Percentiles rank a stretch among this genome's conserved stretches.
Evolutionary conservation across 257 asterid species (phyloP).

Genomic region (Nicotiana benthamiana): DNA sequence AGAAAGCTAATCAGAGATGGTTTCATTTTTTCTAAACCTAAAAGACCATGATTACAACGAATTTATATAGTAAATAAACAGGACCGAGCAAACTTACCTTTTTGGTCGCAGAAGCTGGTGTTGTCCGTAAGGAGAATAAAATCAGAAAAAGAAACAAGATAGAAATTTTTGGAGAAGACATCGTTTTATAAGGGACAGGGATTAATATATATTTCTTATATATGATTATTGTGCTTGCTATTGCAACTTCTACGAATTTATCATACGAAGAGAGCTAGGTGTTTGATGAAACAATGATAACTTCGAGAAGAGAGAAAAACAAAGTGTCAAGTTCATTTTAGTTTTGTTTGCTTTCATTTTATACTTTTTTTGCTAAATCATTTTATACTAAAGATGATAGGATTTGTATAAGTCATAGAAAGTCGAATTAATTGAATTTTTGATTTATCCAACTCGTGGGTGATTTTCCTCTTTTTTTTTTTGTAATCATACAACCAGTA

Average conservation of each 20-base stretch:
- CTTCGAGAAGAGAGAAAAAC: background rate
- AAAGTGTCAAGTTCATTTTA: background rate
- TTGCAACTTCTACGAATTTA: background rate
- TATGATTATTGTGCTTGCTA: background rate
- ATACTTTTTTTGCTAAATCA: too few species aligned
- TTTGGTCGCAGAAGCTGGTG: conserved; percentile 51
- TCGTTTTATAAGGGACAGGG: background rate
- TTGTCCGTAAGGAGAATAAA: background rate
- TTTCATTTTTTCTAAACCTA: too few species aligned
- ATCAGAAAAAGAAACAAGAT: background rate
- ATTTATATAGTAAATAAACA: too few species aligned
- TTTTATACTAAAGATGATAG: background rate
- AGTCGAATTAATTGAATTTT: background rate
- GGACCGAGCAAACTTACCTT: conserved; percentile 27
- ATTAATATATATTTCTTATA: background rate
- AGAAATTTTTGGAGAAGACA: background rate
- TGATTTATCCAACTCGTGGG: background rate
- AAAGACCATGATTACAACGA: background rate
- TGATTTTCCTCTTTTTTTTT: background rate
- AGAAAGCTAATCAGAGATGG: background rate
- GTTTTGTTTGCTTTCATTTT: background rate
- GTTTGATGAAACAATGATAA: background rate
- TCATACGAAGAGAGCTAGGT: background rate
- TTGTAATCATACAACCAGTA: background rate
- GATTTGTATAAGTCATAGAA: background rate